Percentiles rank a stretch among this genome's conserved stretches.
Evolutionary conservation across 1,139 yeast genomes (phyloP).

Genomic region (Debaryomyces coudertii): DNA sequence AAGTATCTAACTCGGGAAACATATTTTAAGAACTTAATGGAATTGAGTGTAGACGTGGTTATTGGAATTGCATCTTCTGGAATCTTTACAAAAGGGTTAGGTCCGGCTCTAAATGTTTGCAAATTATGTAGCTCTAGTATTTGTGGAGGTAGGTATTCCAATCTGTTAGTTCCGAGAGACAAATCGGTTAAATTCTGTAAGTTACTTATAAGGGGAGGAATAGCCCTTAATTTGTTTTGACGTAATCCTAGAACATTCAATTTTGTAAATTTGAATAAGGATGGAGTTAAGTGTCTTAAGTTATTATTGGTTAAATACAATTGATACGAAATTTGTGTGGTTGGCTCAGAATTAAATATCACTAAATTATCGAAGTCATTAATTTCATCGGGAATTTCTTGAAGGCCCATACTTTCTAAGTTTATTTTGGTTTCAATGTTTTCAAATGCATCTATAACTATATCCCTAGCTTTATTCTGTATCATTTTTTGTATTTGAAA

Average conservation of each 20-base stretch:
- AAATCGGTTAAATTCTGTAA: constrained; percentile 40
- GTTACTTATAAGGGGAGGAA: constrained; percentile 42
- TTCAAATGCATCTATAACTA: constrained; percentile 45
- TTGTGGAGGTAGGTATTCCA: constrained; percentile 40
- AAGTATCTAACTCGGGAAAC: constrained; percentile 30
- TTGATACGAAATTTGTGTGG: constrained; percentile 34
- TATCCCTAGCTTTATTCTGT: constrained; percentile 32
- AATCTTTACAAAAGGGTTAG: constrained; percentile 42
- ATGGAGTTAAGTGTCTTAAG: constrained; percentile 35
- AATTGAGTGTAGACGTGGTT: constrained; percentile 16
- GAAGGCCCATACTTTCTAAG: constrained; percentile 40
- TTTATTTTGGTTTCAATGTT: constrained; percentile 38
- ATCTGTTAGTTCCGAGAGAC: constrained; percentile 42
- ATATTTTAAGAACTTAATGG: constrained; percentile 18
- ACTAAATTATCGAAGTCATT: constrained; percentile 49
- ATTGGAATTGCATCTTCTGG: constrained; percentile 32
- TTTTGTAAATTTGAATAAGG: constrained; percentile 45
- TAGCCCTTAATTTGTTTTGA: constrained; percentile 36
- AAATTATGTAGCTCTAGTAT: constrained; percentile 36
- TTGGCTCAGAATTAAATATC: constrained; percentile 32
- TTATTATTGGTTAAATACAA: constrained; percentile 44
- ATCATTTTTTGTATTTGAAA: constrained; percentile 15
- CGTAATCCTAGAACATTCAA: constrained; percentile 47
- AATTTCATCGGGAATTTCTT: constrained; percentile 47
- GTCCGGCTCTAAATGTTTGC: constrained; percentile 44